phyloP scores from a whole-genome alignment of 2,329 filamentous ascomycete species.

The Salinomyces thailandicus region DNA sequence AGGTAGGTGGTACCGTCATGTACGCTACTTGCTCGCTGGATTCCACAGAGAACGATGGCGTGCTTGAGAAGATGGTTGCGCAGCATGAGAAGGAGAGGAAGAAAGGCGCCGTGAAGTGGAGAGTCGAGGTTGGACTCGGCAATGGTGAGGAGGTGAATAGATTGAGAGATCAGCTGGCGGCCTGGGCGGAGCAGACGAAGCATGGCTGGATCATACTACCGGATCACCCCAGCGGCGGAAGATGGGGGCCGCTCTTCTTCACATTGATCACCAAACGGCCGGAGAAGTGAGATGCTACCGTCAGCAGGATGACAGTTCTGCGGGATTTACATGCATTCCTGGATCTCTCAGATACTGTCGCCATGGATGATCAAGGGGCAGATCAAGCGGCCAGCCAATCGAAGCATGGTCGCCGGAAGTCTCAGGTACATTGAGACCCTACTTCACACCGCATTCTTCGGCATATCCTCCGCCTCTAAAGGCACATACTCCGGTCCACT shows the following conservation, averaged over 20 bases:
- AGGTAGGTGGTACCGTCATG: conserved; percentile 28
- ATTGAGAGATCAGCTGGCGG: conserved; percentile 10
- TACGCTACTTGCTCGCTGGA: conserved; percentile 35
- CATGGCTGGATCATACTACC: conserved; percentile 33
- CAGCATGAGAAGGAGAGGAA: conserved; percentile 29
- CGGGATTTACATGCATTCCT: no score
- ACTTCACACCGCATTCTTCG: background rate
- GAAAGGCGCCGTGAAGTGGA: conserved; percentile 27
- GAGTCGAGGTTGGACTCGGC: conserved; percentile 20
- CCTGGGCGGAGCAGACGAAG: conserved; percentile 25
- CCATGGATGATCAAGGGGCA: no score
- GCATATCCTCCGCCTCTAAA: background rate
- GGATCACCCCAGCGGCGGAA: conserved; percentile 27
- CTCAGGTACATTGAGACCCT: no score
- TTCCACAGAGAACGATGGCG: conserved; percentile 32
- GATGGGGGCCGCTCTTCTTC: conserved; percentile 35
- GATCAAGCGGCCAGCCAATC: no score
- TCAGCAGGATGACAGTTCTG: no score
- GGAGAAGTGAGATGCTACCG: no score
- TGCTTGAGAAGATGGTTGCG: conserved; percentile 27
- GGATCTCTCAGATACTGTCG: no score
- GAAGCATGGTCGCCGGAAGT: no score
- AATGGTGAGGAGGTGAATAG: conserved; percentile 9
- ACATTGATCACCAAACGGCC: conserved; percentile 29
- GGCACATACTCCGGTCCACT: background rate